phyloP scores from a whole-genome alignment of 306 rosid species.

The Biancaea sappan region DNA sequence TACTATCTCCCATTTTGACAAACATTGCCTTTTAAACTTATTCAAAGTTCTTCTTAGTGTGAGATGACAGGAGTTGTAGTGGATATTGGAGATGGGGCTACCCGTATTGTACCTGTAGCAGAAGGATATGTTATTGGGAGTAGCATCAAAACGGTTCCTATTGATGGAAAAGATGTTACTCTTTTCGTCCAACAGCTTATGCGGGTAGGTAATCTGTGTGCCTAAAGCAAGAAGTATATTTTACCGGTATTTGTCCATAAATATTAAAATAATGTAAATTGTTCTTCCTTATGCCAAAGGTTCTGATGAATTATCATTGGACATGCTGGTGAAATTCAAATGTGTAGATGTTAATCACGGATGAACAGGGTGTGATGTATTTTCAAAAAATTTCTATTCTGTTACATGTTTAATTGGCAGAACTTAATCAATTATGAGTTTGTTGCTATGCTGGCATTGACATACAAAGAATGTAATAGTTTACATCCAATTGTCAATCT shows the following conservation, averaged over 20 bases:
- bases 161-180: constrained; percentile 92
- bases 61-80: constrained; percentile 99
- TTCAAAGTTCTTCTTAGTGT: constrained; percentile 67
- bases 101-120: constrained; percentile 97
- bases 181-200: constrained; percentile 96
- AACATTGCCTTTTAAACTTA: constrained; percentile 48
- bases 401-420: not conserved
- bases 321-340: constrained; percentile 16
- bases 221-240: constrained; percentile 10
- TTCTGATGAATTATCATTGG: constrained; percentile 10
- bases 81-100: constrained; percentile 95
- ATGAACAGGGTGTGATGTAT: constrained; percentile 17
- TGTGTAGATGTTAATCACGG: constrained; percentile 5
- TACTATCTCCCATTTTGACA: not conserved
- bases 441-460: constrained; percentile 1
- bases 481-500: constrained; percentile 18
- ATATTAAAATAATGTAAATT: constrained; percentile 12
- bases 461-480: constrained; percentile 19
- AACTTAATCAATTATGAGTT: constrained; percentile 5
- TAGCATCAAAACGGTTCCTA: constrained; percentile 93
- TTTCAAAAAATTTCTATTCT: not conserved
- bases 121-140: constrained; percentile 99
- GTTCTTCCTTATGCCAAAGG: constrained; percentile 14
- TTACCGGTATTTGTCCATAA: constrained; percentile 9
- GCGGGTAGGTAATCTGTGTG: constrained; percentile 65